Evolutionary conservation across 192 early-diverging fungal species (phyloP).

Genomic region (Nowakowskiella sp.): DNA sequence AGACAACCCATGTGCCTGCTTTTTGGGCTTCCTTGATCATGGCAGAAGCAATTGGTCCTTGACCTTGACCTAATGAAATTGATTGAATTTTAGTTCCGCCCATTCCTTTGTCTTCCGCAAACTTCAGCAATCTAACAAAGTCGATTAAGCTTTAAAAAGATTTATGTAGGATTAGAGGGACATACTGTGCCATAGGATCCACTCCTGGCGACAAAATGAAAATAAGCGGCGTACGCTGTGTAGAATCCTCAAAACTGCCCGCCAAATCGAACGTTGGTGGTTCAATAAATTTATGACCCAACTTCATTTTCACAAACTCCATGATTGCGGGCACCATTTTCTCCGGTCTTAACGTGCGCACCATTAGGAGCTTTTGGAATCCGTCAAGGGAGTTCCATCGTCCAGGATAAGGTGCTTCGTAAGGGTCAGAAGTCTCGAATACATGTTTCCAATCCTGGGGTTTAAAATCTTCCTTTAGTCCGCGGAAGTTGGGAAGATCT

Average conservation of each 20-base stretch:
- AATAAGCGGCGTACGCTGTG: constrained; percentile 41
- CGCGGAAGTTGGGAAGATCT: constrained; percentile 41
- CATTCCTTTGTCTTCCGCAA: constrained; percentile 56
- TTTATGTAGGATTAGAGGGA: constrained; percentile 10
- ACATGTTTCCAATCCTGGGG: constrained; percentile 39
- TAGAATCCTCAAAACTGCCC: constrained; percentile 55
- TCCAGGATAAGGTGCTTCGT: constrained; percentile 30
- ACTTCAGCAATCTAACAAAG: constrained; percentile 48
- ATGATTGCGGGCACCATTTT: constrained; percentile 44
- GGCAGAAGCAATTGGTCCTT: constrained; percentile 50
- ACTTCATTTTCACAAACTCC: constrained; percentile 51
- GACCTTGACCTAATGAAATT: constrained; percentile 56
- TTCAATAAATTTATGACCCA: constrained; percentile 61
- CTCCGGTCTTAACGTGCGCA: constrained; percentile 46
- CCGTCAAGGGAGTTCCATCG: constrained; percentile 40
- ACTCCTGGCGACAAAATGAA: constrained; percentile 60
- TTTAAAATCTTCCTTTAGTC: constrained; percentile 42
- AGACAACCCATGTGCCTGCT: constrained; percentile 52
- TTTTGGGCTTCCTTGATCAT: constrained; percentile 57
- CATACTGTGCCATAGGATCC: constrained; percentile 57
- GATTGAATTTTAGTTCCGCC: constrained; percentile 42
- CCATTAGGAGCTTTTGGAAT: constrained; percentile 42
- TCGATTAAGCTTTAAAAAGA: constrained; percentile 13
- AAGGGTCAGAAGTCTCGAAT: constrained; percentile 33
- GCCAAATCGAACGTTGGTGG: constrained; percentile 55